Conservation (phyloP, 1,284 basidiomycete genomes). For the Prillingera fragicola region DNA sequence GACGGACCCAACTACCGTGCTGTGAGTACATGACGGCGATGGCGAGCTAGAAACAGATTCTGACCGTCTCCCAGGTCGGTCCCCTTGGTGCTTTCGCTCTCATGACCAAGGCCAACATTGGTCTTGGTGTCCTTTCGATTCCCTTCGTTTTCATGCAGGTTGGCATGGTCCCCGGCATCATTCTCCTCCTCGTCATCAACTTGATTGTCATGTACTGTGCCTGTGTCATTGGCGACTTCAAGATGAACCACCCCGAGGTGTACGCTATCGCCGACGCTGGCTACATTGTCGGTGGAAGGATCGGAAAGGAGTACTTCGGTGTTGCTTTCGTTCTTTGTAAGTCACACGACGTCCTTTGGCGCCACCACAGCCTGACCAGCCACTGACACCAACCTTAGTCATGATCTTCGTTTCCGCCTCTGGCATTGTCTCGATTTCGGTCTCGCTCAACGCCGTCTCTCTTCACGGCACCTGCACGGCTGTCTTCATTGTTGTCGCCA, state of each 20-base stretch:
- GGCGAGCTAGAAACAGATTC: too few species aligned
- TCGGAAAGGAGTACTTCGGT: conserved; percentile 1
- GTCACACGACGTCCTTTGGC: not conserved
- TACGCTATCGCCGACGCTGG: not conserved
- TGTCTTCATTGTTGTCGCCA: conserved; percentile 28
- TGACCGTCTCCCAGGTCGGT: too few species aligned
- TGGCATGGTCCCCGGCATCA: conserved; percentile 30
- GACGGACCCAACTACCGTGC: conserved; percentile 23
- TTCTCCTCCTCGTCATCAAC: conserved; percentile 27
- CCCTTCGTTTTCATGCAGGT: conserved; percentile 28
- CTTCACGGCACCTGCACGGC: conserved; percentile 34
- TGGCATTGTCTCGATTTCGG: conserved; percentile 1
- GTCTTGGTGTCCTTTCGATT: conserved; percentile 31
- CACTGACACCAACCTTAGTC: not conserved
- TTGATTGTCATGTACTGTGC: conserved; percentile 20
- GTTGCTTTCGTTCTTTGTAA: conserved; percentile 4
- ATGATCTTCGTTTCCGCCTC: conserved; percentile 6
- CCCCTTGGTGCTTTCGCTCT: conserved; percentile 18
- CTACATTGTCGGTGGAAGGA: not conserved
- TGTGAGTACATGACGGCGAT: conserved; percentile 8
- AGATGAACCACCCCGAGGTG: not conserved
- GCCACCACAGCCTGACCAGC: not conserved
- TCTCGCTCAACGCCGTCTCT: conserved; percentile 7
- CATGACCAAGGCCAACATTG: conserved; percentile 29
- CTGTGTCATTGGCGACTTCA: conserved; percentile 4